A percentile compares a stretch with the other conserved stretches of the same genome.
These are phyloP conservation scores for Termitomyces eurrhizus DNA, from an alignment of 768 basidiomycete genomes.

Conservation along the genomic window DNA sequence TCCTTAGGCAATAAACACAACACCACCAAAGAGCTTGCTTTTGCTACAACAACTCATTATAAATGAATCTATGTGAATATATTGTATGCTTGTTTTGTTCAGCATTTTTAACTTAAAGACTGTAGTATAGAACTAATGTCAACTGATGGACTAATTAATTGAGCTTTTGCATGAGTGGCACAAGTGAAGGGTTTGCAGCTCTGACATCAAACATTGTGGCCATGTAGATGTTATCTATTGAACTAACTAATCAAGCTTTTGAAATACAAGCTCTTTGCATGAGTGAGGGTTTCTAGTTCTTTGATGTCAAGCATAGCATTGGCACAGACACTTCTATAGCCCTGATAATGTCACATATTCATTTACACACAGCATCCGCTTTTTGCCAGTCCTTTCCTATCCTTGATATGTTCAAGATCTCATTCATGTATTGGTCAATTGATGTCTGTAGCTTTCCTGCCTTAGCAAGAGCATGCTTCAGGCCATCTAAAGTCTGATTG, in stretches of 20 bases:
- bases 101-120: too few species aligned
- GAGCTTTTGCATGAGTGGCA: too few species aligned
- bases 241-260: background rate
- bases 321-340: background rate
- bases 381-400: background rate
- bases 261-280: background rate
- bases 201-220: too few species aligned
- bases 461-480: background rate
- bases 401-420: background rate
- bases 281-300: background rate
- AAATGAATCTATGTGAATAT: too few species aligned
- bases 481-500: background rate
- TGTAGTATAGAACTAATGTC: too few species aligned
- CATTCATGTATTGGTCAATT: background rate
- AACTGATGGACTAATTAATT: too few species aligned
- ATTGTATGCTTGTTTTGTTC: too few species aligned
- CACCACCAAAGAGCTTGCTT: too few species aligned
- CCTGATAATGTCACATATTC: background rate
- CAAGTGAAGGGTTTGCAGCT: too few species aligned
- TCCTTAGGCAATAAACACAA: too few species aligned
- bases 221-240: too few species aligned
- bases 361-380: background rate
- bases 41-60: too few species aligned
- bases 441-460: background rate
- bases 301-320: background rate